A percentile compares a stretch with the other conserved stretches of the same genome.
phyloP scores from a whole-genome alignment of 1,284 basidiomycete genomes.

The Somion occarium region DNA sequence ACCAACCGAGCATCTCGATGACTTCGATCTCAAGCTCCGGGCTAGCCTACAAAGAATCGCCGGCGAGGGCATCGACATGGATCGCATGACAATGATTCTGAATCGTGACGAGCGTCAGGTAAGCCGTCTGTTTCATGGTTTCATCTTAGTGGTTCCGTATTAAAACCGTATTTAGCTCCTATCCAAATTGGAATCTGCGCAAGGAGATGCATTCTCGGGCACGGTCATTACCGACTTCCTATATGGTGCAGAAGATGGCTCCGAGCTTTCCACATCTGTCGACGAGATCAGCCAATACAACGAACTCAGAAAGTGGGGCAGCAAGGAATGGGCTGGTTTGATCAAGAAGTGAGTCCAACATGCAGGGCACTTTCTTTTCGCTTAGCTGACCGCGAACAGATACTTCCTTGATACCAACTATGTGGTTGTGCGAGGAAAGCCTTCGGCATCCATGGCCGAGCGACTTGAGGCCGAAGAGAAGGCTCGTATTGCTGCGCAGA shows the following conservation, averaged over 20 bases:
- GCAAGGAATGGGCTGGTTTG: conserved; percentile 76
- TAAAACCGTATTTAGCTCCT: conserved; percentile 23
- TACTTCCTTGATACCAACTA: conserved; percentile 75
- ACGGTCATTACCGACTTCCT: conserved; percentile 84
- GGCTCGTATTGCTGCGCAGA: conserved; percentile 69
- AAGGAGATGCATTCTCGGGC: conserved; percentile 72
- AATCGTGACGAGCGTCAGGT: conserved; percentile 87
- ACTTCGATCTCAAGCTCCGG: conserved; percentile 69
- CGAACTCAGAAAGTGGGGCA: conserved; percentile 67
- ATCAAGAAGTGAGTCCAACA: conserved; percentile 61
- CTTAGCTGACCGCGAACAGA: conserved; percentile 35
- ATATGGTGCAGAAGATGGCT: conserved; percentile 83
- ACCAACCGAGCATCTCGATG: conserved; percentile 74
- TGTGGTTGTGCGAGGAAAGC: conserved; percentile 79
- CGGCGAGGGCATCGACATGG: conserved; percentile 84
- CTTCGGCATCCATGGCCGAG: conserved; percentile 82
- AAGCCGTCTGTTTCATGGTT: neutral
- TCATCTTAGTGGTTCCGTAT: neutral
- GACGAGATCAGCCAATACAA: conserved; percentile 79
- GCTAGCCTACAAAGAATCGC: conserved; percentile 71
- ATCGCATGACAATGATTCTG: conserved; percentile 85
- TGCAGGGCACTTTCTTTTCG: conserved; percentile 5
- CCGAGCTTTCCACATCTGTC: conserved; percentile 70
- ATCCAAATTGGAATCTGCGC: conserved; percentile 71
- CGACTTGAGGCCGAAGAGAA: conserved; percentile 84